Percentiles rank a stretch among this genome's conserved stretches.
Conservation (phyloP, 805 yeast genomes). For the Ogataea saltuana region DNA sequence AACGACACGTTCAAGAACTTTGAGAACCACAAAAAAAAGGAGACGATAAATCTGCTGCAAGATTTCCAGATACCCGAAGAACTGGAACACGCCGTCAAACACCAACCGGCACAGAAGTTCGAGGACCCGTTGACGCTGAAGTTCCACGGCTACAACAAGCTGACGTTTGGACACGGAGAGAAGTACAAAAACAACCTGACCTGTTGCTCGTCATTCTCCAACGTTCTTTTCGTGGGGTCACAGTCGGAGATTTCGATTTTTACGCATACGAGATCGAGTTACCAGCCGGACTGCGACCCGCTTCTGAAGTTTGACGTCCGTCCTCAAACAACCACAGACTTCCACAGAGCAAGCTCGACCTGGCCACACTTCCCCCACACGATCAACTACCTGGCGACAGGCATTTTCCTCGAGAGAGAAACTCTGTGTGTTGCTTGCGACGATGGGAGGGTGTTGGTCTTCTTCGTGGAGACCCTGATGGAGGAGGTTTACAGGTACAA, state of each 20-base stretch:
- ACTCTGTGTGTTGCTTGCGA: conserved; percentile 53
- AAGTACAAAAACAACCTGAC: conserved; percentile 45
- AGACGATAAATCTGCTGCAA: conserved; percentile 16
- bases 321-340: conserved; percentile 42
- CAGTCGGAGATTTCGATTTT: conserved; percentile 40
- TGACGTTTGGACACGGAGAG: conserved; percentile 32
- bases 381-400: conserved; percentile 49
- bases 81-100: conserved; percentile 26
- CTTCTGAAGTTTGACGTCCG: conserved; percentile 41
- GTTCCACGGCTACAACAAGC: conserved; percentile 19
- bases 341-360: conserved; percentile 41
- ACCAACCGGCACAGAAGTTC: conserved; percentile 41
- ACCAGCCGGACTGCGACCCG: conserved; percentile 31
- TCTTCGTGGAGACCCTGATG: conserved; percentile 34
- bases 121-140: conserved; percentile 32
- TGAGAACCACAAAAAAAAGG: conserved; percentile 32
- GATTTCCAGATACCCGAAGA: conserved; percentile 21
- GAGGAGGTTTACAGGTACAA: conserved; percentile 10
- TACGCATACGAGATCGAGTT: conserved; percentile 33
- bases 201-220: conserved; percentile 23
- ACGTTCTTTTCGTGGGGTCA: conserved; percentile 32
- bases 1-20: conserved; percentile 36
- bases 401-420: conserved; percentile 39
- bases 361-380: conserved; percentile 58
- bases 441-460: conserved; percentile 52